These are phyloP conservation scores for Fusarium guadeloupense DNA, from an alignment of 2,329 filamentous ascomycete genomes.

Conservation along the genomic window DNA sequence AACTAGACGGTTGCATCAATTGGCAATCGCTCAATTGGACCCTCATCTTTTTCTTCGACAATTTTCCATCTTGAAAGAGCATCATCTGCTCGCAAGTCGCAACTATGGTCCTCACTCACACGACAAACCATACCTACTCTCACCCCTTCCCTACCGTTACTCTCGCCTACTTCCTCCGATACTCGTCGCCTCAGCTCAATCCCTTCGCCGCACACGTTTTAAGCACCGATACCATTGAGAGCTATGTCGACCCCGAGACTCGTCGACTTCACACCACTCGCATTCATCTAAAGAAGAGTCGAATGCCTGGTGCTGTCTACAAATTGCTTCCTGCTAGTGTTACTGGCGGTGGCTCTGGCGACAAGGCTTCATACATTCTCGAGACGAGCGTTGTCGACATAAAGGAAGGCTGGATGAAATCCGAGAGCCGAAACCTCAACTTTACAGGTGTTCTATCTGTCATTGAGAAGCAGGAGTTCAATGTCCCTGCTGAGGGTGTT, in stretches of 20 bases:
- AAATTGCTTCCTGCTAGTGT: constrained; percentile 78
- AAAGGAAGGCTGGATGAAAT: constrained; percentile 83
- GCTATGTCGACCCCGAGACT: constrained; percentile 75
- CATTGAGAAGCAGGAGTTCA: constrained; percentile 78
- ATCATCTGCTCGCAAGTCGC: constrained; percentile 24
- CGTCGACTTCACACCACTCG: constrained; percentile 81
- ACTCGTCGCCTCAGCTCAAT: constrained; percentile 75
- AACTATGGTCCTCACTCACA: constrained; percentile 71
- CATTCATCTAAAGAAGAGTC: constrained; percentile 83
- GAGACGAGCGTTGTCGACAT: constrained; percentile 83
- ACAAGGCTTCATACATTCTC: constrained; percentile 81
- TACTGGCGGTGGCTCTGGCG: constrained; percentile 69
- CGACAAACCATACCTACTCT: constrained; percentile 76
- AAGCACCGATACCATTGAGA: constrained; percentile 83
- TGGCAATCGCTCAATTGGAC: constrained; percentile 29
- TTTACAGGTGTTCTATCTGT: constrained; percentile 84
- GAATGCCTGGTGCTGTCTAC: constrained; percentile 77
- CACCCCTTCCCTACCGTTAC: constrained; percentile 87
- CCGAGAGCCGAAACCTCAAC: constrained; percentile 82
- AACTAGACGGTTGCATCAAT: constrained; percentile 1
- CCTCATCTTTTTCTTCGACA: constrained; percentile 1
- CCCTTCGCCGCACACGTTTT: constrained; percentile 84
- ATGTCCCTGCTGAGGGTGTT: constrained; percentile 48
- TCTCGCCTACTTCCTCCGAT: constrained; percentile 88
- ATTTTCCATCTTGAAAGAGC: constrained; percentile 23